Evolutionary conservation across 1,284 basidiomycete genomes (phyloP).

Genomic region (Papiliotrema terrestris): DNA sequence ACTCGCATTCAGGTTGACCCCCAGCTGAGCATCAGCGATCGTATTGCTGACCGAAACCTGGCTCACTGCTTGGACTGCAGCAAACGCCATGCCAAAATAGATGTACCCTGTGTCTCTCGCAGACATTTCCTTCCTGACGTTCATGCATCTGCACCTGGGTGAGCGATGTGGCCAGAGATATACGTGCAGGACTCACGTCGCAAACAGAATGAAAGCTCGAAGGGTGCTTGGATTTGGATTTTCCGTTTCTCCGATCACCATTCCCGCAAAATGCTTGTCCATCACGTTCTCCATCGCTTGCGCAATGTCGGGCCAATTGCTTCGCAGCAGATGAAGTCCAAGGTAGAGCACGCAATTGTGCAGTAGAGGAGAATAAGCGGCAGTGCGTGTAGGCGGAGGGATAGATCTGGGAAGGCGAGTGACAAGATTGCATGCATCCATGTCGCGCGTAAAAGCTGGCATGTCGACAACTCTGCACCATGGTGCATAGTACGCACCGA

Average conservation of each 20-base stretch:
- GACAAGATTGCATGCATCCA: slow-evolving; percentile 7
- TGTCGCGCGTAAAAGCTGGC: slow-evolving; percentile 11
- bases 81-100: slow-evolving; percentile 18
- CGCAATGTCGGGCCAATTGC: slow-evolving; percentile 12
- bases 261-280: slow-evolving; percentile 10
- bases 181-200: slow-evolving; percentile 7
- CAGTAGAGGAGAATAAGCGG: slow-evolving; percentile 19
- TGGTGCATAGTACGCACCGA: slow-evolving; percentile 16
- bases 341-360: slow-evolving; percentile 19
- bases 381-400: slow-evolving; percentile 8
- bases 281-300: slow-evolving; percentile 12
- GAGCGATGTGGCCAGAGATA: not conserved
- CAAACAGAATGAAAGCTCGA: slow-evolving; percentile 15
- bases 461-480: slow-evolving; percentile 22
- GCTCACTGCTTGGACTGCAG: slow-evolving; percentile 19
- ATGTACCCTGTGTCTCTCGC: slow-evolving; percentile 18
- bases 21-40: not conserved
- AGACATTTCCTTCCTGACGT: slow-evolving; percentile 2
- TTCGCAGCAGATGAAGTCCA: slow-evolving; percentile 11
- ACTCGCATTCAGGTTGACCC: slow-evolving; percentile 18
- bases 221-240: slow-evolving; percentile 16
- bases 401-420: not conserved
- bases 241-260: slow-evolving; percentile 15
- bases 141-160: slow-evolving; percentile 7
- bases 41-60: not conserved